These are phyloP conservation scores for Irpex rosettiformis DNA, from an alignment of 1,284 basidiomycete species.

Conservation along the genomic window DNA sequence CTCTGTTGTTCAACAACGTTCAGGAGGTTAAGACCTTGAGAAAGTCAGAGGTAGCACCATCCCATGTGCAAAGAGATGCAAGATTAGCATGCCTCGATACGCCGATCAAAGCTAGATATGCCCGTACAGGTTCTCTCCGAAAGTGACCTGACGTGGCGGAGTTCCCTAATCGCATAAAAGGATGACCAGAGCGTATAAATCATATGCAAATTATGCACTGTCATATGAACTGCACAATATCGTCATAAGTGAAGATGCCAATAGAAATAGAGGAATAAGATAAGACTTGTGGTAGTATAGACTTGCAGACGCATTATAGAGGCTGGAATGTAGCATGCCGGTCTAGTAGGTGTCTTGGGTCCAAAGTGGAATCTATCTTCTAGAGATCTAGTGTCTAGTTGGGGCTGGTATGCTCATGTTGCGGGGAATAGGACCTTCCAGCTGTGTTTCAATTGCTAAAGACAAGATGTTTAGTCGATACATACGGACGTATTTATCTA, in stretches of 20 bases:
- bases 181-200: not conserved
- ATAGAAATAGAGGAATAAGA: slow-evolving; percentile 3
- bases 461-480: not conserved
- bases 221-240: not conserved
- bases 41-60: not conserved
- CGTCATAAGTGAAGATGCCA: not conserved
- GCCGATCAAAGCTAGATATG: not conserved
- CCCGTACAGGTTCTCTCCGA: not conserved
- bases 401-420: not conserved
- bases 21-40: not conserved
- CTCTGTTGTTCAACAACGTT: too few relatives aligned
- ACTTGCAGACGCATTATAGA: not conserved
- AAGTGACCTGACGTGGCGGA: not conserved
- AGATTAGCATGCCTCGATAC: not conserved
- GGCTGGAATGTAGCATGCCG: slow-evolving; percentile 2
- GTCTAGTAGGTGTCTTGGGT: slow-evolving; percentile 4
- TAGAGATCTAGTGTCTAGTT: not conserved
- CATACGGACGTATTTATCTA: not conserved
- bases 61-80: not conserved
- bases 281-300: not conserved
- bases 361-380: not conserved
- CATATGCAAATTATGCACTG: not conserved
- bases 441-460: slow-evolving; percentile 62
- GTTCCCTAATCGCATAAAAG: not conserved
- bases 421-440: slow-evolving; percentile 37